Base-by-base conservation (phyloP, 2,329 filamentous ascomycete species). In the Aspergillus sojae region DNA sequence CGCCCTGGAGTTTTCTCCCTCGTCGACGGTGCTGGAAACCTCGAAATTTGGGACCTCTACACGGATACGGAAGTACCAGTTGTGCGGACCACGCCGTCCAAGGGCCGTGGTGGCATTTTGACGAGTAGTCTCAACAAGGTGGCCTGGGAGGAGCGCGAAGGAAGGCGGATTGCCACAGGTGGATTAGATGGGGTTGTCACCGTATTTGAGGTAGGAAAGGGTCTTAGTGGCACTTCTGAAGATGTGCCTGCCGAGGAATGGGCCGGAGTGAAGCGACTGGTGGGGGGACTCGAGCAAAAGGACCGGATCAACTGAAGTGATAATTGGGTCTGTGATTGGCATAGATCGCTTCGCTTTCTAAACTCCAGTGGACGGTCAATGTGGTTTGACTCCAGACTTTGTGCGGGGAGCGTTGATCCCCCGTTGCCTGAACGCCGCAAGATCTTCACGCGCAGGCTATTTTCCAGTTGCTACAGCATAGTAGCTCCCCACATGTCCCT, bases 11-110 rank as follows among this genome's bases (percentile, higher is more conserved):
- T 99, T 10, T 99, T 99, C 78, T 93, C 92, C 1, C 88, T 96
- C 23, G 95, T 98, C 2, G 96, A 99, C 71, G 95, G 95, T 39
- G 92, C 92, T 2, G 96, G 95, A 34, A 91, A 89, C 78, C 84
- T 99, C 21, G 96, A 99, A 79, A 85, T 99, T 57, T 99, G 95
- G 92, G 96, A 99, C 75, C 87, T 99, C 58, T 94, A 92, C 14
- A 86, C 94, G 23, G 94, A 97, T 78, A 93, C 91, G 0, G 95
- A 99, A 80, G 92, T 98, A 54, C 95, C 95, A 0, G 88, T 96
- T 1, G 91, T 92, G 57, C 90, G 90, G 68, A 90, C 93, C 69
- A 87, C 87, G 58, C 93, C 93, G 0, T 91, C 87, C 58, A 77
- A 73, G 68, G 84, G 74, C 79, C 89, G 65, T 79, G 87, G 77